Conservation (phyloP, 2,329 filamentous ascomycete genomes). For the Meredithiella fracta region DNA sequence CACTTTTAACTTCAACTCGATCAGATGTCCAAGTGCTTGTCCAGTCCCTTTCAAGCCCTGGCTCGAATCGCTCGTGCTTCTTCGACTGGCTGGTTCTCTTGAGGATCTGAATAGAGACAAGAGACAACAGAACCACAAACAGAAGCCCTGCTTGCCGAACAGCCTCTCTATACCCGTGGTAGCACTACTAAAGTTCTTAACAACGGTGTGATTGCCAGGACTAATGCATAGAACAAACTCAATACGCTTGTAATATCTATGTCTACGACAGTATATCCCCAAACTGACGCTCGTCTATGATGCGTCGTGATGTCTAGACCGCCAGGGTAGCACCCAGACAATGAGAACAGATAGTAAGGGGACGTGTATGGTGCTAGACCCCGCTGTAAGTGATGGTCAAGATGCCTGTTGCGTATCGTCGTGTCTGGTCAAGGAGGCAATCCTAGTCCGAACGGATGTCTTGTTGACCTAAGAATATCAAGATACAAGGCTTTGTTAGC, state of each 20-base stretch:
- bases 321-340: background rate
- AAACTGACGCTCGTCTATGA: background rate
- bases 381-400: too few relatives aligned
- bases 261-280: background rate
- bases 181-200: background rate
- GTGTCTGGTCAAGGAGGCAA: too few relatives aligned
- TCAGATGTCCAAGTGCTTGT: background rate
- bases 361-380: too few relatives aligned
- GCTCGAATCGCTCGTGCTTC: constrained; percentile 6
- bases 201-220: too few relatives aligned
- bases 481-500: background rate
- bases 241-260: background rate
- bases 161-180: background rate
- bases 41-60: background rate
- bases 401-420: too few relatives aligned
- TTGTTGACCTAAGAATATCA: background rate
- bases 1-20: constrained; percentile 9
- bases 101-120: constrained; percentile 1
- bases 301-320: background rate
- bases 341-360: background rate
- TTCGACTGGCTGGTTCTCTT: background rate
- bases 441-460: background rate
- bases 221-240: background rate
- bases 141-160: background rate
- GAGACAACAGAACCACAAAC: constrained; percentile 3